phyloP scores from a whole-genome alignment of 2,329 filamentous ascomycete genomes.

The Claviceps quebecensis region DNA sequence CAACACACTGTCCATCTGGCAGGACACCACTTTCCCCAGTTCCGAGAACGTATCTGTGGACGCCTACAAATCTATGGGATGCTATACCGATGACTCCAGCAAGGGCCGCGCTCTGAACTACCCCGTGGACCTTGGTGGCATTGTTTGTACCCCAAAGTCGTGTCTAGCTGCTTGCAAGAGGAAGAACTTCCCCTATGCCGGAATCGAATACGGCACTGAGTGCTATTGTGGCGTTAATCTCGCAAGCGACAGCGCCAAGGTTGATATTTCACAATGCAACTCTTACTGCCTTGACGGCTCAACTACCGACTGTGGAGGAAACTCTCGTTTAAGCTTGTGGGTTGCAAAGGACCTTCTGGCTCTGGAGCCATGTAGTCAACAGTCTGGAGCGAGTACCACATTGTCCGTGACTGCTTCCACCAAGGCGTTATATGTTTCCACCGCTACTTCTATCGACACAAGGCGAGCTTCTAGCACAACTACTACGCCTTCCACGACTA shows the following conservation, averaged over 20 bases:
- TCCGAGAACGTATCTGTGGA: constrained; percentile 29
- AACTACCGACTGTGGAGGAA: constrained; percentile 29
- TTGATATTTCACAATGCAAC: constrained; percentile 28
- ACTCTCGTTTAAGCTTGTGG: constrained; percentile 28
- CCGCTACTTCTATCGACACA: constrained; percentile 2
- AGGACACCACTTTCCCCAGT: constrained; percentile 33
- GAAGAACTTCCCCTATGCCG: constrained; percentile 34
- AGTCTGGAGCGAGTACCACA: constrained; percentile 17
- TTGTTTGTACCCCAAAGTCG: constrained; percentile 25
- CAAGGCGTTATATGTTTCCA: background rate
- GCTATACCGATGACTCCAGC: constrained; percentile 35
- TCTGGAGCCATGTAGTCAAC: constrained; percentile 32
- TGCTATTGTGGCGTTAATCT: constrained; percentile 40
- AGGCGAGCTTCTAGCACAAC: background rate
- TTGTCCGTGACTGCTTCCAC: constrained; percentile 9
- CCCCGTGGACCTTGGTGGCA: constrained; percentile 22
- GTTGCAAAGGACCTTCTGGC: constrained; percentile 35
- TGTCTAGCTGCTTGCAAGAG: constrained; percentile 29
- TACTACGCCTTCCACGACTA: background rate
- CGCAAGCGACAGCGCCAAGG: constrained; percentile 29
- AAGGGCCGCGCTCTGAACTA: constrained; percentile 32
- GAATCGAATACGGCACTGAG: constrained; percentile 29
- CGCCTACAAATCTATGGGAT: constrained; percentile 47
- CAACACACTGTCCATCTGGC: constrained; percentile 31
- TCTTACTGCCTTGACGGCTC: constrained; percentile 37